phyloP scores from a whole-genome alignment of 148 eudicot genomes.

The Salicornia ramosissima region DNA sequence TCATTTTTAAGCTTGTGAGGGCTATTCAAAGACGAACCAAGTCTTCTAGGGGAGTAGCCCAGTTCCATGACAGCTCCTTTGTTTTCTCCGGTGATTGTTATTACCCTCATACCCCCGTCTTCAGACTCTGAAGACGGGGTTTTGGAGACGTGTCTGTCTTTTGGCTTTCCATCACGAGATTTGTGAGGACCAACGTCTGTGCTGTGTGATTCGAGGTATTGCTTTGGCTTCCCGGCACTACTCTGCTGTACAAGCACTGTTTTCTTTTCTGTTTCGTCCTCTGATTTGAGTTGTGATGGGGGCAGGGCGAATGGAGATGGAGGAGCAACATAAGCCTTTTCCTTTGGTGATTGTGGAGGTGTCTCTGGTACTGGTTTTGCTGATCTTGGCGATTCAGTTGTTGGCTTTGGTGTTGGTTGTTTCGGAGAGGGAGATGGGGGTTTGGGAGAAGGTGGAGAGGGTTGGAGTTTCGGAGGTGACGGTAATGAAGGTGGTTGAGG shows the following conservation, averaged over 20 bases:
- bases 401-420: background rate
- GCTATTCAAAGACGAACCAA: background rate
- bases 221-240: conserved; percentile 30
- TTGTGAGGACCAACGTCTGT: conserved; percentile 3
- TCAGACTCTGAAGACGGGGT: conserved; percentile 34
- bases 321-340: conserved; percentile 23
- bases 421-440: conserved; percentile 13
- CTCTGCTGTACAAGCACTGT: conserved; percentile 41
- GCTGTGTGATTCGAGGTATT: background rate
- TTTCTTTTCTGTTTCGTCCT: conserved; percentile 38
- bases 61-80: conserved; percentile 72
- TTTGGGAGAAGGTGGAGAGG: conserved; percentile 6
- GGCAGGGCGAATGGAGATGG: conserved; percentile 64
- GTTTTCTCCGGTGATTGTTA: conserved; percentile 68
- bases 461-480: conserved; percentile 18
- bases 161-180: background rate
- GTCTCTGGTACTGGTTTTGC: conserved; percentile 24
- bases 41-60: conserved; percentile 32
- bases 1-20: conserved; percentile 16
- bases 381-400: conserved; percentile 26
- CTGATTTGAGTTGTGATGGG: conserved; percentile 40
- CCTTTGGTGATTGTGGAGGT: conserved; percentile 34
- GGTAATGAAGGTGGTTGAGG: conserved; percentile 9
- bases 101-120: conserved; percentile 33
- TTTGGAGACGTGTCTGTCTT: conserved; percentile 9